Evolutionary conservation across 495 filamentous ascomycete species (phyloP), one percentile per base, ranked within the genome.

Genomic region (Darksidea phi): DNA sequence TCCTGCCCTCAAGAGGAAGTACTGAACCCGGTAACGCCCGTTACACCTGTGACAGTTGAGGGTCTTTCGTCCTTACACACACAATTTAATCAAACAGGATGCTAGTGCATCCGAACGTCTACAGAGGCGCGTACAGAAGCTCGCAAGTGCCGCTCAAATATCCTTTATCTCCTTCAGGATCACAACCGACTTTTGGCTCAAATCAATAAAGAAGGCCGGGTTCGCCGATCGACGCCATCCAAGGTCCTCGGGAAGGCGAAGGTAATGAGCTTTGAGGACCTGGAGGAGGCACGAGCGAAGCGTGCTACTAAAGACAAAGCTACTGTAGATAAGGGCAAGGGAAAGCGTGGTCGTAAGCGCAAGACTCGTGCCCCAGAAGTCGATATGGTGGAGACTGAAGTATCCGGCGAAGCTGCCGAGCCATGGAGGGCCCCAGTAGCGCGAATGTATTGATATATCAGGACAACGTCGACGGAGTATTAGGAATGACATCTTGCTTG

Each of bases 241-340:
- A 13, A 20, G 21, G 46, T 48, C 12, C 46, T 48, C 12, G 46
- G 46, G 46, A 48, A 48, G 46, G 46, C 46, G 23, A 48, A 48
- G 46, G 23, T 48, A 48, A 48, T 48, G 46, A 48, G 46, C 46
- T 48, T 21, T 48, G 46, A 48, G 12, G 46, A 48, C 23, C 46
- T 48, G 6, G 46, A 48, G 24, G 46, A 48, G 46, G 46, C 46
- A 48, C 46, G 46, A 48, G 46, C 21, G 46, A 48, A 48, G 46
- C 23, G 46, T 48, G 46, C 46, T 25, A 15, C 46, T 48, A 48
- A 48, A 48, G 46, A 48, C 46, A 48, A 48, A 48, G 46, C n/a
- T 21, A 48, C 21, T 25, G 23, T 13, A 25, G 46, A 48, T 13
- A 25, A 48, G 46, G 12, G 21, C 24, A 48, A 25, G 46, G 46